Evolutionary conservation across 345 rosid genomes (phyloP).

Genomic region (Citrus inodora): DNA sequence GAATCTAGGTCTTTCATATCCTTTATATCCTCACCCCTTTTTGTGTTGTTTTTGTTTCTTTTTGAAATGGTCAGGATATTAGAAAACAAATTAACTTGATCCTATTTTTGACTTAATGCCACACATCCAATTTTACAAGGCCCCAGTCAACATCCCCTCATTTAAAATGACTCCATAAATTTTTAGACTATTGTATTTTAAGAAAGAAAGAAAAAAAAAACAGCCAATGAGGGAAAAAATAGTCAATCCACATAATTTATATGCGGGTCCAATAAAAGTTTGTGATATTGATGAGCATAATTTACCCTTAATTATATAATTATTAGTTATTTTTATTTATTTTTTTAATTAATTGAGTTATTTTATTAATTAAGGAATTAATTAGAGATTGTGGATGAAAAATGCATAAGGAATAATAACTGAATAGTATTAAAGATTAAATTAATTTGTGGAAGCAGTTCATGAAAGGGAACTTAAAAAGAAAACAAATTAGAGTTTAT

Average conservation of each 20-base stretch:
- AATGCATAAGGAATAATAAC: too few relatives aligned
- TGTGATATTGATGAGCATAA: background rate
- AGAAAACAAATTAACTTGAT: background rate
- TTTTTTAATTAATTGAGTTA: too few relatives aligned
- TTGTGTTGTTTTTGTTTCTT: background rate
- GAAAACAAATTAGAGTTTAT: too few relatives aligned
- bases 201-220: too few relatives aligned
- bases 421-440: too few relatives aligned
- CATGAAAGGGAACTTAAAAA: too few relatives aligned
- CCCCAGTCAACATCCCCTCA: background rate
- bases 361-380: too few relatives aligned
- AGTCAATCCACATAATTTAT: background rate
- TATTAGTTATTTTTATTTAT: too few relatives aligned
- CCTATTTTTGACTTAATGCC: background rate
- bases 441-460: too few relatives aligned
- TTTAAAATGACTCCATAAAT: background rate
- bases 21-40: background rate
- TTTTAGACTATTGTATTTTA: background rate
- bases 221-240: background rate
- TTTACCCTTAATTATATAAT: too few relatives aligned
- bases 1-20: background rate
- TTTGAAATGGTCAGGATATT: background rate
- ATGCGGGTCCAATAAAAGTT: background rate
- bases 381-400: too few relatives aligned
- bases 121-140: background rate